Evolutionary conservation across 768 basidiomycete genomes (phyloP), one percentile per base, ranked within the genome.

Genomic region (Suillus bovinus): DNA sequence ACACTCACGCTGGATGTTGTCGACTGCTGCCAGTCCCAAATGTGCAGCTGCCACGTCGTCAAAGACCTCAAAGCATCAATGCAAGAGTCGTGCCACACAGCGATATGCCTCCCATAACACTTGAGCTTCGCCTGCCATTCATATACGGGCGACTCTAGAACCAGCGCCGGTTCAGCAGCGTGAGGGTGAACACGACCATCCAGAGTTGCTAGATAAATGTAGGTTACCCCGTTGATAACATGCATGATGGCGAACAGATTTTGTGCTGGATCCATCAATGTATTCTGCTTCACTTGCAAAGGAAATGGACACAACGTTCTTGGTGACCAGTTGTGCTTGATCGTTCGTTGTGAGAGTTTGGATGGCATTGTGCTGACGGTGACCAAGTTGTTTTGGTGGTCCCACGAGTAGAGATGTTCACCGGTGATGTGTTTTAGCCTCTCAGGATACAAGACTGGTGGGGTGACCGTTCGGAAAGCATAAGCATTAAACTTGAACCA

Each of bases 1-100:
- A 24, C 6, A 46, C 46, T 46, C 46, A 24, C 22, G 22, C 14
- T 14, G 13, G 6, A 46, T 24, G 22, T 46, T 7, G 22, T 46
- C 22, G 46, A 24, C 27, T 50, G 27, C 8, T 50, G 49, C 27
- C 27, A 20, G 24, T 50, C 49, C 49, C 27, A 50, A 29, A 29
- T 50, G 5, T 29, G 27, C 16, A 49, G 24, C 27, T 49, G 24
- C 47, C 27, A 49, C 24, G 6, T 16, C 5, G 13, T 2, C 46
- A 3, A 27, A 11, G 0, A 4, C 11, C 3, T 9, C 20, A n/a
- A n/a, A 2, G 0, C 14, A 11, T 9, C 6, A 22, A 27, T 14
- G 7, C 2, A 1, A 1, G 17, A 17, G 16, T 4, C 0, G 8
- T 7, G 47, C 22, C 7, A 11, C 8, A 50, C 9, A 29, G 27